Evolutionary conservation across 352 stramenopile species (phyloP), one percentile per base, ranked within the genome.

Genomic region (Phytophthora chlamydospora): DNA sequence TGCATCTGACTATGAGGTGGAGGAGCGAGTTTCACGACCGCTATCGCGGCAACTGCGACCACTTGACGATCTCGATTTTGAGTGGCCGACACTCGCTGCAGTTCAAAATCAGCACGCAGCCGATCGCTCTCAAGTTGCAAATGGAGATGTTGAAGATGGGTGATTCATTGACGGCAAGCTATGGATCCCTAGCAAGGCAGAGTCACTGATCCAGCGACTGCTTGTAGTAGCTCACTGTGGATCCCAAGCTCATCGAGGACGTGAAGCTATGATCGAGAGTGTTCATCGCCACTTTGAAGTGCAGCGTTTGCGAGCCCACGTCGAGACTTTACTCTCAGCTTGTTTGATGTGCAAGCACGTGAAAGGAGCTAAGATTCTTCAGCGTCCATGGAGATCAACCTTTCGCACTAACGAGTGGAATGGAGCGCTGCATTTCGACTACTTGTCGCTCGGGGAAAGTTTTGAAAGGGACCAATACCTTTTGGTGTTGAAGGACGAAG

Each of bases 331-430:
- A 19, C 14, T 46, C 13, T 24, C 4, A 16, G 29, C 21, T 13
- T 43, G 4, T 17, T 9, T 58, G 16, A 32, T 58, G n/a, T 47
- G 50, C 13, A 40, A 58, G 3, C 39, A 58, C 41, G 27, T 58
- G 12, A 43, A 49, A 48, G 38, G 39, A 14, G 29, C n/a, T 2
- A 49, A 48, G 13, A 33, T 58, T 49, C 17, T 58, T 21, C 50
- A 33, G 24, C 50, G 38, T 24, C 38, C 50, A 1, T 58, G 50
- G 50, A 12, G 27, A 21, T 1, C 13, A 13, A 58, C 39, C 10
- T 58, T 35, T 33, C 13, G 38, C 17, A 49, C 38, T 11, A 58
- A 58, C 40, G n/a, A 58, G 8, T 14, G 39, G 6, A 58, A 58
- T 49, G 50, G 27, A 5, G 50, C 39, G 2, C 14, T 58, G 6